Percentiles rank a stretch among this genome's conserved stretches.
Conservation (phyloP, 176 grass and related monocot species). For the Melocanna baccifera region DNA sequence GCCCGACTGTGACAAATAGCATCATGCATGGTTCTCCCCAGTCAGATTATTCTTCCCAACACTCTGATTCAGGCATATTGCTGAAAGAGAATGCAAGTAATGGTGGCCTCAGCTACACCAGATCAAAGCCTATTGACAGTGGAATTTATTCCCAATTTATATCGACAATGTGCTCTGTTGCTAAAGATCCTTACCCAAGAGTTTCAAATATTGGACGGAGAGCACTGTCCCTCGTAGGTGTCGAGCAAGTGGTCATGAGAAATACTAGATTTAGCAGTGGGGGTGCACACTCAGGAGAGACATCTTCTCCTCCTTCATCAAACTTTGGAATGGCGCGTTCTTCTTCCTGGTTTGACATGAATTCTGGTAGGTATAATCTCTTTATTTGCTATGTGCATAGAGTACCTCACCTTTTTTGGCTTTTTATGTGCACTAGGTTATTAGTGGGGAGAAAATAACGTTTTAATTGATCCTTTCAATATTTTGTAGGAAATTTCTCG, state of each 20-base stretch:
- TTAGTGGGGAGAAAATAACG: neutral
- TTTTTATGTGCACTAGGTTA: neutral
- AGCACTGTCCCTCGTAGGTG: slow-evolving; percentile 74
- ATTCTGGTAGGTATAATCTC: slow-evolving; percentile 59
- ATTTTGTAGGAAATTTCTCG: slow-evolving; percentile 65
- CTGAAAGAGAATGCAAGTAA: slow-evolving; percentile 77
- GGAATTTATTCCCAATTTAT: slow-evolving; percentile 79
- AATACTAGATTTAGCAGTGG: slow-evolving; percentile 66
- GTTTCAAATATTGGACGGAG: slow-evolving; percentile 63
- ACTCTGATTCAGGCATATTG: slow-evolving; percentile 84
- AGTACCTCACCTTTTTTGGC: neutral
- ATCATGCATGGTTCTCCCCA: slow-evolving; percentile 85
- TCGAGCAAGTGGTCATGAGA: slow-evolving; percentile 82
- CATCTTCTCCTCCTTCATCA: slow-evolving; percentile 50
- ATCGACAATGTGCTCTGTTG: slow-evolving; percentile 68
- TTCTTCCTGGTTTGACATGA: slow-evolving; percentile 96
- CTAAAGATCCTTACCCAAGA: slow-evolving; percentile 88
- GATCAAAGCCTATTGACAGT: slow-evolving; percentile 56
- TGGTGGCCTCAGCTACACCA: slow-evolving; percentile 58
- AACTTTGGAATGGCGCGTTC: slow-evolving; percentile 86
- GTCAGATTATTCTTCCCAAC: slow-evolving; percentile 93
- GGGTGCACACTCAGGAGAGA: slow-evolving; percentile 53
- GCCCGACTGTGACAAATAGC: slow-evolving; percentile 53
- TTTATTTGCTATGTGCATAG: slow-evolving; percentile 25
- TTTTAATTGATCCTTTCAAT: neutral